Base-by-base conservation (phyloP, 306 rosid genomes). In the Vicia villosa region DNA sequence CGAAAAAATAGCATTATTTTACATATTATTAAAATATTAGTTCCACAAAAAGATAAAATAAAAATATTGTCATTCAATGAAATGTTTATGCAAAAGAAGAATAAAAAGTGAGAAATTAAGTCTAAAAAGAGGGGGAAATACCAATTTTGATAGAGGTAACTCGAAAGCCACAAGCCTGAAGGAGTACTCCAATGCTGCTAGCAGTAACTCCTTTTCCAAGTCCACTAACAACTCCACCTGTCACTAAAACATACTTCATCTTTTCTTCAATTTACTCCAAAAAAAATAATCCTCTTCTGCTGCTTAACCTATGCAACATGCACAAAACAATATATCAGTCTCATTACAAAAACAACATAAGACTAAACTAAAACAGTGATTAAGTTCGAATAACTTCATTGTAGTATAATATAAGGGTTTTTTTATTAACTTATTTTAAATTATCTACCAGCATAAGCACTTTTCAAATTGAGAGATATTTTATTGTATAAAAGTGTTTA, bases 161-260 rank as follows among this genome's bases (percentile, higher is more conserved):
- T 5, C 96, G 81, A 70, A 90, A 89, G 26, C 96, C 96, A 71
- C 96, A 87, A 5, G 91, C 96, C 70, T 82, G 75, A 57, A 90
- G 96, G 47, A 90, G 83, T 22, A 87, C 84, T 5, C 96, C 91
- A 50, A 90, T 87, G 77, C 94, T 90, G 63, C 96, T 90, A 1
- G 96, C 96, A 3, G 96, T 85, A 75, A 90, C 96, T 45, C 96
- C 96, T 82, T 90, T 90, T 41, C 96, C 96, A 4, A 90, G 96
- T 69, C 94, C 96, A 70, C 96, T 90, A 41, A 90, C 94, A 74
- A 90, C 96, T 49, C 96, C 96, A 79, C 96, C 96, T 11, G 96
- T 90, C 80, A 90, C 96, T 86, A 90, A 81, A 45, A 90, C 85
- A 64, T 90, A 90, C 89, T 90, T 90, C 96, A 90, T 90, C 38